Conservation (phyloP, 2,329 filamentous ascomycete species). For the Elsinoe arachidis region DNA sequence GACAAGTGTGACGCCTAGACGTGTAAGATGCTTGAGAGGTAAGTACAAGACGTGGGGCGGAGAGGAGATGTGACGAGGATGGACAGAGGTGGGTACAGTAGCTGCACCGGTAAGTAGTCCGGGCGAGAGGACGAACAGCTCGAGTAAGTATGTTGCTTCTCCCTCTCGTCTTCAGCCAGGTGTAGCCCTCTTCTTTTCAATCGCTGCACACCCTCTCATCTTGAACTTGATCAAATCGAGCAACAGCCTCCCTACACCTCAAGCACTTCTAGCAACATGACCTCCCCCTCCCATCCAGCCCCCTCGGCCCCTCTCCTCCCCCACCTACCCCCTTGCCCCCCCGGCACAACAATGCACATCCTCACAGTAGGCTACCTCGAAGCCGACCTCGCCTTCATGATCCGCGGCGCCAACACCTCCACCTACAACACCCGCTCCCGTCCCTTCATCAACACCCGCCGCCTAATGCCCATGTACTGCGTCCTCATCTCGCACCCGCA, state of each 20-base stretch:
- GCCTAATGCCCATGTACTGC: constrained; percentile 35
- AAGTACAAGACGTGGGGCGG: neutral
- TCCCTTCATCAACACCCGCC: constrained; percentile 34
- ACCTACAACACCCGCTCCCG: constrained; percentile 26
- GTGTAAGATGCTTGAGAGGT: neutral
- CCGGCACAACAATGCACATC: constrained; percentile 41
- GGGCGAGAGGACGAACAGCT: no score
- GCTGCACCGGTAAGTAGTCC: no score
- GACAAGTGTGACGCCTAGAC: neutral
- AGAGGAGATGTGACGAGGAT: no score
- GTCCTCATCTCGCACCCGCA: constrained; percentile 38
- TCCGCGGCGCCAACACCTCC: constrained; percentile 35
- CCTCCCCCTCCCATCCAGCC: constrained; percentile 25
- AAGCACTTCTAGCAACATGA: constrained; percentile 1
- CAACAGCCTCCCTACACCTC: neutral
- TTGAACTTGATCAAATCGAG: neutral
- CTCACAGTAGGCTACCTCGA: constrained; percentile 39
- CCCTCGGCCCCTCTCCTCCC: constrained; percentile 26
- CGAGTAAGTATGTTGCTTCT: no score
- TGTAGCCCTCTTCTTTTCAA: no score
- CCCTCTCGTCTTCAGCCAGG: no score
- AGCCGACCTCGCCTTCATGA: constrained; percentile 40
- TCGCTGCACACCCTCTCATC: no score
- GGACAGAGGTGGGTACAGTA: no score
- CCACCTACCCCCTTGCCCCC: constrained; percentile 31